Percentiles rank a stretch among this genome's conserved stretches.
Conservation (phyloP, 495 filamentous ascomycete species). For the Aspergillus conjunctus region DNA sequence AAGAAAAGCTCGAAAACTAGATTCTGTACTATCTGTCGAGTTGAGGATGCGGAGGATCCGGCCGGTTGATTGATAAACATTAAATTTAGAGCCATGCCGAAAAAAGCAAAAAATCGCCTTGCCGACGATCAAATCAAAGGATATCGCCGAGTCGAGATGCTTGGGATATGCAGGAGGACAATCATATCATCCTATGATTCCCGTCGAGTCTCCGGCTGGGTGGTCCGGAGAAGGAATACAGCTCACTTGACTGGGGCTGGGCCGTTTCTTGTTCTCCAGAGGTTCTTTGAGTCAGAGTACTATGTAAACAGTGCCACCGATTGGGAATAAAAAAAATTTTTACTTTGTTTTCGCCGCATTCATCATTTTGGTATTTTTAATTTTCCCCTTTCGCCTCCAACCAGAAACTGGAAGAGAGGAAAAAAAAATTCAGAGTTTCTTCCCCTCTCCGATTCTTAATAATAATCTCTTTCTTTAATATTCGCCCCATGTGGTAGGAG, state of each 20-base stretch:
- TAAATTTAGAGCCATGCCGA: conserved; percentile 7
- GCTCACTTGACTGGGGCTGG: no score
- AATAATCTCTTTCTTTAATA: neutral
- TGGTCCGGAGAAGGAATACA: neutral
- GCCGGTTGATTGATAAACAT: conserved; percentile 5
- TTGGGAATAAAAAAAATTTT: conserved; percentile 1
- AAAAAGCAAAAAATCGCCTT: conserved; percentile 20
- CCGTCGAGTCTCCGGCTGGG: neutral
- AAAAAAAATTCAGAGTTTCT: conserved; percentile 3
- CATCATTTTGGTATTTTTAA: conserved; percentile 3
- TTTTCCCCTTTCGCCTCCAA: conserved; percentile 11
- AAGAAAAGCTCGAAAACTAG: neutral
- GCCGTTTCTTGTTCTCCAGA: conserved; percentile 1
- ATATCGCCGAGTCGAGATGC: conserved; percentile 16
- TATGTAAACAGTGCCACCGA: conserved; percentile 16
- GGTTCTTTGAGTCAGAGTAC: conserved; percentile 11
- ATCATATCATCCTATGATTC: neutral
- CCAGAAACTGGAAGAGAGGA: neutral
- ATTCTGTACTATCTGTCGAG: neutral
- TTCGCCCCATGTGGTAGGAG: neutral
- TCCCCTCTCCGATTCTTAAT: neutral
- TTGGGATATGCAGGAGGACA: neutral
- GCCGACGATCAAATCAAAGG: conserved; percentile 19
- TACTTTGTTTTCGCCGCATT: conserved; percentile 14
- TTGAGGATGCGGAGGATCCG: neutral